Conservation (phyloP, 1,284 basidiomycete genomes). For the Pascua guehoae region DNA sequence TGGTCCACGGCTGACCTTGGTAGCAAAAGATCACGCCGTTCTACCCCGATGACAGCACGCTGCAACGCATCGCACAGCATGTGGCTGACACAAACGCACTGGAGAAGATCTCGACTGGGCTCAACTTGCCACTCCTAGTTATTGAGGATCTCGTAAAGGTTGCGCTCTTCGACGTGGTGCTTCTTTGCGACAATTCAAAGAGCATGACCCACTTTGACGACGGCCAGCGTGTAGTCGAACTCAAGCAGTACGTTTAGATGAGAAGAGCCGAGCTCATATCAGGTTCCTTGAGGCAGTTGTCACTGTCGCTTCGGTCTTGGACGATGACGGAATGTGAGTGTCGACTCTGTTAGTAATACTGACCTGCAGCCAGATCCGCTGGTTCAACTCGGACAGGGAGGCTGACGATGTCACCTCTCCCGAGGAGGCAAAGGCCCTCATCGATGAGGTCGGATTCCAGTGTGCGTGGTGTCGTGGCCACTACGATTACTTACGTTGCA, state of each 20-base stretch:
- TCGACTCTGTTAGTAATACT: no score
- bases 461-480: constrained; percentile 3
- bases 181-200: constrained; percentile 50
- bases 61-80: constrained; percentile 47
- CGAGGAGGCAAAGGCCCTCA: constrained; percentile 29
- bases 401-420: constrained; percentile 50
- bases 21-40: constrained; percentile 16
- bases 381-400: constrained; percentile 50
- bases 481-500: constrained; percentile 21
- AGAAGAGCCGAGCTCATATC: not conserved
- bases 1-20: no score
- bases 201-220: constrained; percentile 48
- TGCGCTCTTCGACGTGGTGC: constrained; percentile 45
- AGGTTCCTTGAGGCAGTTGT: constrained; percentile 31
- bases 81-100: constrained; percentile 46
- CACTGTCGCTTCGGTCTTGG: constrained; percentile 49
- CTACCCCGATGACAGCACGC: constrained; percentile 49
- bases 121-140: constrained; percentile 49
- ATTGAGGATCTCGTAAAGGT: constrained; percentile 49
- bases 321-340: constrained; percentile 48
- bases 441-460: constrained; percentile 29
- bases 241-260: not conserved
- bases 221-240: constrained; percentile 47
- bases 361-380: constrained; percentile 37
- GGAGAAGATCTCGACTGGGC: constrained; percentile 45